Base-by-base conservation (phyloP, 805 yeast genomes). In the Ogataea chonburiensis region DNA sequence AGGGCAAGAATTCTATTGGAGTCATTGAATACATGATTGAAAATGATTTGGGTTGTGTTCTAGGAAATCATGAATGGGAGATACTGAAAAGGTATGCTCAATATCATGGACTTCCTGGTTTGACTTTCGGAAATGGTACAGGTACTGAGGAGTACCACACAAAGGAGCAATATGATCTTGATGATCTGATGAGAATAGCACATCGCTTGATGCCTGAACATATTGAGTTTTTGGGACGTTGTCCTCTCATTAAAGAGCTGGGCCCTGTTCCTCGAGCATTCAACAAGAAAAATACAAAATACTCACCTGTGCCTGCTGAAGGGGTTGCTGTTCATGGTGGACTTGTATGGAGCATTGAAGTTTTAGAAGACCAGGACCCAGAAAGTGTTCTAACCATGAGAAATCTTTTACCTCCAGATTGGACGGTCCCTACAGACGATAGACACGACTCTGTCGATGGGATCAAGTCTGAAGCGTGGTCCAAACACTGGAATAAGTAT, bases 1-100 rank as follows among this genome's bases (percentile, higher is more conserved):
- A 89, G 55, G 98, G 98, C 1, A 80, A 84, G 5, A 77, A 83
- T 40, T 83, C 95, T 1, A 44, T 74, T 10, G 74, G 72, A 24
- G 87, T 87, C 3, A 55, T 88, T 8, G 81, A 87, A 41, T 80
- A 60, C 50, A 79, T 85, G 13, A 67, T 80, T 21, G 64, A 75
- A 15, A 55, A 78, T 47, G 64, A 73, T 11, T 72, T 85, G 11
- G 78, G 75, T 36, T 88, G 95, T 55, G 77, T 89, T 3, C 64
- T 93, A 40, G 97, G 98, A 0, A 89, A 89, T 64, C 96, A 91
- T 59, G 98, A 89, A 60, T 69, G 81, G 43, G 79, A 78, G 42
- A 73, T 83, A 8, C 54, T 89, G 46, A 70, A 77, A 37, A 64
- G 79, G 51, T 86, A 86, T 53, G 76, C 81, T 16, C 75, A 62